Evolutionary conservation across 306 rosid genomes (phyloP).

Genomic region (Aeschynomene evenia): DNA sequence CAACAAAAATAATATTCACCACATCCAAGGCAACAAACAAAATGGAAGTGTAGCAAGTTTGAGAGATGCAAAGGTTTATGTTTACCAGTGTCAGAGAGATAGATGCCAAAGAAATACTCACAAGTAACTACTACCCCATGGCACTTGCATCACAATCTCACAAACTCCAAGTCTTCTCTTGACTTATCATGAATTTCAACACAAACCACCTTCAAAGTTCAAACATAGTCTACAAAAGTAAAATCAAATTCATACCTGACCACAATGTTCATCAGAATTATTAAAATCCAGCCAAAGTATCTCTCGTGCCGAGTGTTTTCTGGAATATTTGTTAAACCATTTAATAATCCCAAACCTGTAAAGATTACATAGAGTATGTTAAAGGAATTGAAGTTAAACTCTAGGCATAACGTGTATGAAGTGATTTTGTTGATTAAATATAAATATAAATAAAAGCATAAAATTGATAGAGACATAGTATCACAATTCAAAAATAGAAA

Average conservation of each 20-base stretch:
- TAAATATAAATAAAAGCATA: not conserved
- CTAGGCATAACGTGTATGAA: not conserved
- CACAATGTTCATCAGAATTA: slow-evolving; percentile 14
- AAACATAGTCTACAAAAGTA: slow-evolving; percentile 70
- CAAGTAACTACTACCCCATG: slow-evolving; percentile 27
- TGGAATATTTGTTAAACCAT: slow-evolving; percentile 63
- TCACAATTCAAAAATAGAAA: slow-evolving; percentile 2
- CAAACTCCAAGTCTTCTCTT: slow-evolving; percentile 81
- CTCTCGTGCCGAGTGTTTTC: slow-evolving; percentile 60
- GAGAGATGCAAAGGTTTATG: not conserved
- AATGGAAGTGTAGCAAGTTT: not conserved
- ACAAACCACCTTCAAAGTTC: slow-evolving; percentile 79
- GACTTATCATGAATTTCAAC: slow-evolving; percentile 69
- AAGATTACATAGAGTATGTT: slow-evolving; percentile 8
- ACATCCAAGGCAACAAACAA: not conserved
- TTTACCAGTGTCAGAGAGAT: slow-evolving; percentile 14
- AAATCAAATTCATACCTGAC: slow-evolving; percentile 5
- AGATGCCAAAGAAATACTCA: slow-evolving; percentile 27
- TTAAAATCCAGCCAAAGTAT: slow-evolving; percentile 16
- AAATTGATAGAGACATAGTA: not conserved
- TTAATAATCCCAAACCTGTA: slow-evolving; percentile 76
- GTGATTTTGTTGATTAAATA: not conserved
- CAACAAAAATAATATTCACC: not conserved
- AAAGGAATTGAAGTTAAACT: slow-evolving; percentile 5
- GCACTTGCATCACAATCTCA: slow-evolving; percentile 42